Conservation (phyloP, 2,329 filamentous ascomycete species). For the Colletotrichum viniferum region DNA sequence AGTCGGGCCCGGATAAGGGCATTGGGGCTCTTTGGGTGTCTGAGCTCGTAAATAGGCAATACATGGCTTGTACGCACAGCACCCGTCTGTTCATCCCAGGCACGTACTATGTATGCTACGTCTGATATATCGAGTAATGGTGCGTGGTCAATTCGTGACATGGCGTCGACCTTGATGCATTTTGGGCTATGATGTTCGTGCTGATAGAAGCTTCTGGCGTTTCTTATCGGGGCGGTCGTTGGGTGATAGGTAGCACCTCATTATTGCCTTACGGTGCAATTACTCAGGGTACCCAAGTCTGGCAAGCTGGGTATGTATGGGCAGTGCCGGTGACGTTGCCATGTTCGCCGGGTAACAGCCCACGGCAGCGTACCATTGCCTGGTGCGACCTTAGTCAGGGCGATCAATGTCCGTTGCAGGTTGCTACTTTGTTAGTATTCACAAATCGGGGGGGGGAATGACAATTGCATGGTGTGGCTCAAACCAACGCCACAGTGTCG, state of each 20-base stretch:
- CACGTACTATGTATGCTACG: background rate
- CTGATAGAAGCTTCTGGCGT: background rate
- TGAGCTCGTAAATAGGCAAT: background rate
- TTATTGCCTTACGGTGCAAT: background rate
- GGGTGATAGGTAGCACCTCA: background rate
- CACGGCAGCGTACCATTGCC: background rate
- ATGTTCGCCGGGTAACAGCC: background rate
- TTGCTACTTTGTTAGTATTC: background rate
- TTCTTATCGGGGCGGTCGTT: background rate
- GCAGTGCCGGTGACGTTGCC: background rate
- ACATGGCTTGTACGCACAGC: background rate
- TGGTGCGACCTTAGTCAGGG: background rate
- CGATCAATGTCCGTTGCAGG: background rate
- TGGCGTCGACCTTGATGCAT: background rate
- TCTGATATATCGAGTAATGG: background rate
- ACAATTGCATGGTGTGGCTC: background rate
- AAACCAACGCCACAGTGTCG: slow-evolving; percentile 1
- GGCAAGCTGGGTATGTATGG: background rate
- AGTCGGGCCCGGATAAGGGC: background rate
- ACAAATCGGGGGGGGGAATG: background rate
- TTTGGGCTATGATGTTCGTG: background rate
- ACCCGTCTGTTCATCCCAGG: background rate
- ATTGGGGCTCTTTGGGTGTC: background rate
- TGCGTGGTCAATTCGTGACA: background rate
- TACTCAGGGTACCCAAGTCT: background rate